Base-by-base conservation (phyloP, 495 filamentous ascomycete species). In the Tirmania nivea region DNA sequence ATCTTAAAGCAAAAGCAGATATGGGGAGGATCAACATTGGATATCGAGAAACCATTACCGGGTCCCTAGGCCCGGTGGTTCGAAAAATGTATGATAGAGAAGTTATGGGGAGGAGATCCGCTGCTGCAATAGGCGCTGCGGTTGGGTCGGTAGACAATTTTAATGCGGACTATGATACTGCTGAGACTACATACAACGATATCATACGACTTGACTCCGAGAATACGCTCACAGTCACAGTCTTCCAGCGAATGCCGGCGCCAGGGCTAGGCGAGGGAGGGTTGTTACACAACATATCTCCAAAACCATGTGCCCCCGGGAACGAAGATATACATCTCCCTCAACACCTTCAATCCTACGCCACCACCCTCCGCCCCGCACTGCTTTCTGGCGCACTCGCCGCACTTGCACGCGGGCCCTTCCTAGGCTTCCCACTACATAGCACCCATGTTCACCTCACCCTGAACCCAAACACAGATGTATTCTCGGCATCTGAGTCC, bases 21-120 rank as follows among this genome's bases (percentile, higher is more conserved):
- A 93, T 90, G 77, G 88, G 92, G n/a, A 77, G 78, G 39, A 94
- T 96, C 54, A 81, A 94, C 57, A 94, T 99, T 58, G 85, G 88
- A 52, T 99, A 96, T 65, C 79, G 90, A 34, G 92, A 99, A 65
- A 78, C 78, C 49, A 66, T 83, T 6, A 71, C 81, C 0, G 52
- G 53, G 8, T 65, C 69, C 7, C 55, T 70, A 0, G 79, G 79
- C 8, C 49, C 55, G 0, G 65, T 73, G 0, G 71, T 78, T 48
- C 79, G 72, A 31, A 72, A 74, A 52, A 65, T 78, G 12, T 89
- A 85, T 62, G 84, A 94, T 60, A 79, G 77, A 21, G 76, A 83
- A 35, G 74, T 94, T 25, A 84, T 81, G 1, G 87, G 87, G 17
- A 86, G 84, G 61, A 72, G 75, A 37, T 80, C 81, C 34, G 81